phyloP scores from a whole-genome alignment of 768 basidiomycete species.

The Cystobasidium ongulense region DNA sequence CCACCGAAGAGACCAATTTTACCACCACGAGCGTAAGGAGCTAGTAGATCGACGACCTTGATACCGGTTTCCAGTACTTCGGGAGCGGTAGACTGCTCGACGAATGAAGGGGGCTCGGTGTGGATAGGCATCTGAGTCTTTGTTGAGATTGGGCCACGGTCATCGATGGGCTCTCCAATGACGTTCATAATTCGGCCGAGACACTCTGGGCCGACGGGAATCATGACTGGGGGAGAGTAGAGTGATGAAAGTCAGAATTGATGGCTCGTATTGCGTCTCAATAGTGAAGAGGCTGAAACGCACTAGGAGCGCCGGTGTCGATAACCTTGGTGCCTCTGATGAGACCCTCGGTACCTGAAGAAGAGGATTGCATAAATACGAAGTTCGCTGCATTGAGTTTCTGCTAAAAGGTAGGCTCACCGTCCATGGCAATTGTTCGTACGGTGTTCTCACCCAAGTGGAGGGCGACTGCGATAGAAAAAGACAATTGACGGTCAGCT shows the following conservation, averaged over 20 bases:
- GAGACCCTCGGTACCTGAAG: slow-evolving; percentile 84
- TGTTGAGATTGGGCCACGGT: slow-evolving; percentile 97
- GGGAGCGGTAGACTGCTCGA: slow-evolving; percentile 96
- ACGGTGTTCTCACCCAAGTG: slow-evolving; percentile 99
- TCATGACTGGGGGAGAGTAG: slow-evolving; percentile 51
- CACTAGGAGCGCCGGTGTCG: slow-evolving; percentile 84
- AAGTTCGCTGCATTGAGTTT: not conserved
- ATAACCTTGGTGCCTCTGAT: slow-evolving; percentile 96
- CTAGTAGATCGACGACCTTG: slow-evolving; percentile 99
- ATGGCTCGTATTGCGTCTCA: no score
- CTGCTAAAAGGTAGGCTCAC: not conserved
- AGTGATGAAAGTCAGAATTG: not conserved
- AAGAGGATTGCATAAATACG: not conserved
- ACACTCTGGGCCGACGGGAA: slow-evolving; percentile 88
- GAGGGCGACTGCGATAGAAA: slow-evolving; percentile 60
- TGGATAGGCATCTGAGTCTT: slow-evolving; percentile 62
- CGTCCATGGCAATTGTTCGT: slow-evolving; percentile 98
- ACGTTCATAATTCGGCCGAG: slow-evolving; percentile 99
- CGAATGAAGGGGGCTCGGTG: slow-evolving; percentile 92
- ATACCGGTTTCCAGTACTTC: slow-evolving; percentile 99
- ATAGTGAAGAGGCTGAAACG: not conserved
- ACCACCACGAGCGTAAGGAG: slow-evolving; percentile 99
- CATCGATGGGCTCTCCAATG: slow-evolving; percentile 99
- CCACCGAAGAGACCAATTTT: slow-evolving; percentile 99
- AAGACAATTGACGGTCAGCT: not conserved